A percentile compares a stretch with the other conserved stretches of the same genome.
Conservation (phyloP, 768 basidiomycete genomes). For the Pholiota molesta region DNA sequence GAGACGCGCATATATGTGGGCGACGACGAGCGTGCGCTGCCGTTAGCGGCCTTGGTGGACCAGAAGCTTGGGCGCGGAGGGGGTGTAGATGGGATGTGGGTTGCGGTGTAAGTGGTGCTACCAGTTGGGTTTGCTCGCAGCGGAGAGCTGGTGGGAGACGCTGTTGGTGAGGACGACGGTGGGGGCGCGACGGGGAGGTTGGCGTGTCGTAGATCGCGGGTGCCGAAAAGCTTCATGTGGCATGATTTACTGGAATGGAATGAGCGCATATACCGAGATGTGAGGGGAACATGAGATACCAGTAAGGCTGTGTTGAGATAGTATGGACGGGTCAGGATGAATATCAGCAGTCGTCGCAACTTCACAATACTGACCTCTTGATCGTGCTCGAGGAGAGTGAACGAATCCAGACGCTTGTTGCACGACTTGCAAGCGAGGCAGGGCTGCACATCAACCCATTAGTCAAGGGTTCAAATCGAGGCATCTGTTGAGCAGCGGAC, state of each 20-base stretch:
- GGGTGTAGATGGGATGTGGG: not conserved
- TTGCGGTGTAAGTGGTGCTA: not conserved
- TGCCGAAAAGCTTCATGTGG: conserved; percentile 80
- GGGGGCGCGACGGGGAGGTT: conserved; percentile 57
- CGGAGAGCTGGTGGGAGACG: conserved; percentile 20
- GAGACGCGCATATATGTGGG: conserved; percentile 6
- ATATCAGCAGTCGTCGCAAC: not conserved
- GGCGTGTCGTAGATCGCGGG: conserved; percentile 69
- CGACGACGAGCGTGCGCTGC: not conserved
- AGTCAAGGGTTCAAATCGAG: not conserved
- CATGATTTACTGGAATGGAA: conserved; percentile 68
- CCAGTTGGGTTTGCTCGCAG: conserved; percentile 18
- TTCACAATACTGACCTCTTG: conserved; percentile 59
- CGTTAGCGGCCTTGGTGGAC: not conserved
- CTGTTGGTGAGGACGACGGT: conserved; percentile 29
- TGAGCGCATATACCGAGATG: not conserved
- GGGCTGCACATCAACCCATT: conserved; percentile 45
- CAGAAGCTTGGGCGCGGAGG: conserved; percentile 10
- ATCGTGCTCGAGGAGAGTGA: conserved; percentile 80
- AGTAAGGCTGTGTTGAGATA: conserved; percentile 46
- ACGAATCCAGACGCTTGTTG: conserved; percentile 77
- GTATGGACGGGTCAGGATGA: not conserved
- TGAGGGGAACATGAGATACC: conserved; percentile 33
- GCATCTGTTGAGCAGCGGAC: conserved; percentile 31
- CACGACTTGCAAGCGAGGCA: conserved; percentile 82